phyloP scores from a whole-genome alignment of 768 basidiomycete species.

The Goffeauzyma gilvescens region DNA sequence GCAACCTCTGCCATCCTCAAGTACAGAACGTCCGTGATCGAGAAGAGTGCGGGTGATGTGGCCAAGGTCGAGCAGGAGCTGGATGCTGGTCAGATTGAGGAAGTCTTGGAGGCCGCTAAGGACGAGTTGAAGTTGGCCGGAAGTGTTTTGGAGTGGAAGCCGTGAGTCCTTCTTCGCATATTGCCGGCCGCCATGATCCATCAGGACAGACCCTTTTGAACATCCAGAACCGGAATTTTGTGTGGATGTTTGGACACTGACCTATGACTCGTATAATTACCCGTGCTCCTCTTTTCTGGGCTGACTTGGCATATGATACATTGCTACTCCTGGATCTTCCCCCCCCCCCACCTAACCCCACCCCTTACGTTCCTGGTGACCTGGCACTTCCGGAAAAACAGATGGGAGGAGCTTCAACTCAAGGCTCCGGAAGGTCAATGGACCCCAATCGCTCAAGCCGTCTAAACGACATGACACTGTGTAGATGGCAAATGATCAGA shows the following conservation, averaged over 20 bases:
- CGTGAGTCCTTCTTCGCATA: too few species aligned
- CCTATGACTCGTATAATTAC: conserved; percentile 1
- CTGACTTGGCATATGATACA: not conserved
- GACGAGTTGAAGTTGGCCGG: conserved; percentile 58
- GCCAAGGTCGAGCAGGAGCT: conserved; percentile 51
- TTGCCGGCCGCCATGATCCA: too few species aligned
- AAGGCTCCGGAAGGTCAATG: conserved; percentile 67
- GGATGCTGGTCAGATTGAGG: conserved; percentile 71
- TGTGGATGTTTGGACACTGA: not conserved
- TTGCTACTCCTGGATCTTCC: not conserved
- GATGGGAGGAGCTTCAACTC: conserved; percentile 78
- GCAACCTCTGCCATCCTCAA: conserved; percentile 67
- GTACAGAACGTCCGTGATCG: conserved; percentile 55
- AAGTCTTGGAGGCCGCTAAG: conserved; percentile 59
- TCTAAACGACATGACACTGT: conserved; percentile 1
- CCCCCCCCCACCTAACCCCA: not conserved
- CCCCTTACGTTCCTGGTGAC: too few species aligned
- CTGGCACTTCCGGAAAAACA: conserved; percentile 21
- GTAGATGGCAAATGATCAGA: too few species aligned
- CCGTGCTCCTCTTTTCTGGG: conserved; percentile 4
- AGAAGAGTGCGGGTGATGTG: conserved; percentile 48
- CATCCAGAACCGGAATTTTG: too few species aligned
- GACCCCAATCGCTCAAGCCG: conserved; percentile 35
- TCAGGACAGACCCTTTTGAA: too few species aligned
- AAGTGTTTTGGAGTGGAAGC: conserved; percentile 88